A percentile compares a stretch with the other conserved stretches of the same genome.
phyloP scores from a whole-genome alignment of 1,284 basidiomycete genomes.

The Neotropicomus parvogracilis region DNA sequence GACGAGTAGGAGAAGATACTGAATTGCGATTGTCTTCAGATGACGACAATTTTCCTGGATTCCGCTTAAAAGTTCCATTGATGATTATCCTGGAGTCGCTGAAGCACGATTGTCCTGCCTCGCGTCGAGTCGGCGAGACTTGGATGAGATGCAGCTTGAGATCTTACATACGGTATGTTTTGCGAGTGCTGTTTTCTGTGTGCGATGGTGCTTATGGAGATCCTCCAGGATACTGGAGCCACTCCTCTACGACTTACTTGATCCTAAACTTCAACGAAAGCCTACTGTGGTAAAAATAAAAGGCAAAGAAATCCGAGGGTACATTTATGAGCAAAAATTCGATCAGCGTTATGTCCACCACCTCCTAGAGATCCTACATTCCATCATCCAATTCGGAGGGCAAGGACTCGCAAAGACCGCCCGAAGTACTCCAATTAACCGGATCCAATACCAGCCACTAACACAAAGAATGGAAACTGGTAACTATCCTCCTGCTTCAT shows the following conservation, averaged over 20 bases:
- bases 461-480: conserved; percentile 56
- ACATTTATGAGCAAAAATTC: conserved; percentile 69
- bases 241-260: conserved; percentile 73
- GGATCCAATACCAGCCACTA: conserved; percentile 58
- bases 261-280: conserved; percentile 59
- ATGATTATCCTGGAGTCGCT: conserved; percentile 84
- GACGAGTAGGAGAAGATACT: conserved; percentile 2
- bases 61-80: conserved; percentile 80
- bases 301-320: conserved; percentile 64
- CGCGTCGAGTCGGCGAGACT: conserved; percentile 81
- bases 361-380: conserved; percentile 72
- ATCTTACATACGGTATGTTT: conserved; percentile 78
- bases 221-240: conserved; percentile 77
- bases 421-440: conserved; percentile 55
- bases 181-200: background rate
- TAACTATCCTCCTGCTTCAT: conserved; percentile 30
- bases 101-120: conserved; percentile 67
- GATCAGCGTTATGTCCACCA: conserved; percentile 74
- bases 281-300: conserved; percentile 51
- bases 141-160: conserved; percentile 95
- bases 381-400: conserved; percentile 83
- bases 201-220: conserved; percentile 7
- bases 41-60: conserved; percentile 77
- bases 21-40: conserved; percentile 52
- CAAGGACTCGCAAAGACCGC: conserved; percentile 78